phyloP scores from a whole-genome alignment of 192 early-diverging fungal genomes.

The Podila epigama region DNA sequence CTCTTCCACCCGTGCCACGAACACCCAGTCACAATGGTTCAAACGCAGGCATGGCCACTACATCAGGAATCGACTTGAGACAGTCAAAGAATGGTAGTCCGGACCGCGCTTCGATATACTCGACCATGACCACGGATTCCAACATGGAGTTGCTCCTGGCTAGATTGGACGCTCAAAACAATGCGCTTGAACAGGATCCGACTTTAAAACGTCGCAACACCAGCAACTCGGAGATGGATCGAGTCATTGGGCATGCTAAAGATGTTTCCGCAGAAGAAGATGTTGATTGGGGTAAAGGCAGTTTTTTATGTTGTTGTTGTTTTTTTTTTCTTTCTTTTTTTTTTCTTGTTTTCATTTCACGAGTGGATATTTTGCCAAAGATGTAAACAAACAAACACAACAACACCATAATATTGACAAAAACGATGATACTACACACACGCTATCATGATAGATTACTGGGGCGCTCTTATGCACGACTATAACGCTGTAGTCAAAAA shows the following conservation, averaged over 20 bases:
- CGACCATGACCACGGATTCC: slow-evolving; percentile 51
- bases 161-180: slow-evolving; percentile 72
- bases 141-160: slow-evolving; percentile 68
- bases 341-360: no score
- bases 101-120: slow-evolving; percentile 35
- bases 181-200: slow-evolving; percentile 62
- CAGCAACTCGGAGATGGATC: slow-evolving; percentile 47
- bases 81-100: slow-evolving; percentile 25
- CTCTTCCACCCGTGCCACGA: slow-evolving; percentile 2
- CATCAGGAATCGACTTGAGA: slow-evolving; percentile 17
- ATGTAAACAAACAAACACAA: no score
- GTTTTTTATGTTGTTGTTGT: no score
- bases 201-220: slow-evolving; percentile 55
- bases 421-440: no score
- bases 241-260: slow-evolving; percentile 50
- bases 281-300: slow-evolving; percentile 78
- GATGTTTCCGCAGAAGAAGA: slow-evolving; percentile 49
- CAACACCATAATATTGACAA: no score
- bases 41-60: slow-evolving; percentile 19
- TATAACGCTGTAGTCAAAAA: slow-evolving; percentile 82
- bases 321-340: no score
- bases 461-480: slow-evolving; percentile 91
- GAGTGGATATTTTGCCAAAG: no score
- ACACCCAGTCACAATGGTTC: slow-evolving; percentile 31
- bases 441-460: slow-evolving; percentile 90